Base-by-base conservation (phyloP, 805 yeast genomes). In the Yarrowia sp. region DNA sequence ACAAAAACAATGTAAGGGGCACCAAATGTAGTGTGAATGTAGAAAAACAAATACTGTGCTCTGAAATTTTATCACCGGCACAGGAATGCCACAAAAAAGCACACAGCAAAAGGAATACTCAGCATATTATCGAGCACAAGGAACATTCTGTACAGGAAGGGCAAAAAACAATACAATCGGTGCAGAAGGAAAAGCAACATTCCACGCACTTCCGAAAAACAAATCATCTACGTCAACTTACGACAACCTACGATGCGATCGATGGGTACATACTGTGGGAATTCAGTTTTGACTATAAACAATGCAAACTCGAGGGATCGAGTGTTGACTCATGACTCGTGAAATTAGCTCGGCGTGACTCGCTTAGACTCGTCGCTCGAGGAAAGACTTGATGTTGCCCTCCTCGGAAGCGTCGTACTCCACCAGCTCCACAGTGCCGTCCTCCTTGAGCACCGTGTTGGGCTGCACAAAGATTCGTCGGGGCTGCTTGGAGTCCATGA, bases 401-500 rank as follows among this genome's bases (percentile, higher is more conserved):
- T 78, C 76, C 66, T 84, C 84, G 12, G 85, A 78, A 70, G 88
- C 93, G 25, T 82, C 85, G 68, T 90, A 90, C 70, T 88, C 96
- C 63, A 78, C 79, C n/a, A 90, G 77, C 39, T 74, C 78, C 31
- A 86, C 84, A 49, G 68, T 66, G 8, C 73, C 78, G 5, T 73
- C 79, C 10, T 73, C 79, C 10, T 60, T 66, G 14, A 66, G 66
- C 46, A 83, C 65, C 8, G 96, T 87, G 74, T 90, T 90, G 25
- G 91, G 89, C 74, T 90, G 97, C 63, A 90, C 84, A 67, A 86
- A 81, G 72, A 89, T 96, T 73, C 85, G 86, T 73, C 97, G 82
- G 65, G 97, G 96, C 67, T 86, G 78, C 74, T 89, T 88, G 71
- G 88, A 86, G 46, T 77, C 75, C 64, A 90, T 75, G 13, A 90